A percentile compares a stretch with the other conserved stretches of the same genome.
These are phyloP conservation scores for Lachancea quebecensis DNA, from an alignment of 805 yeast genomes.

Conservation along the genomic window DNA sequence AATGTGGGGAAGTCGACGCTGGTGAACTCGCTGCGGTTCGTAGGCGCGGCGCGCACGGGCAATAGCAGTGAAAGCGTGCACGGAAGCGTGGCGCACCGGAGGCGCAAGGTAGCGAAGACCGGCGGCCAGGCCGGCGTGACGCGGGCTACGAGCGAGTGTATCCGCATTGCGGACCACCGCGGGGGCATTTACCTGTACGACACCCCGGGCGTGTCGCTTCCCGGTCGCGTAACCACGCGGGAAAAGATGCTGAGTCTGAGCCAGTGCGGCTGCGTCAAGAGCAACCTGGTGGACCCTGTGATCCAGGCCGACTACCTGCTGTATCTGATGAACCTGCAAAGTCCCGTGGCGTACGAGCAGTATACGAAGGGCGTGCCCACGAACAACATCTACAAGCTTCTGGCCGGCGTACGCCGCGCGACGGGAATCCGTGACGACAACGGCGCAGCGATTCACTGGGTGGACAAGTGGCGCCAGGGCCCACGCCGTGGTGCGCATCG, in stretches of 20 bases:
- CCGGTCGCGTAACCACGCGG: conserved; percentile 51
- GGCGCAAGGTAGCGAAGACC: conserved; percentile 67
- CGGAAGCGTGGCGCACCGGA: conserved; percentile 16
- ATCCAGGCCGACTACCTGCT: conserved; percentile 81
- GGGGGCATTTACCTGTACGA: conserved; percentile 73
- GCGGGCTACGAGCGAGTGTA: conserved; percentile 64
- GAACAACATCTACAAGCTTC: conserved; percentile 55
- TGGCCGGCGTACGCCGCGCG: conserved; percentile 40
- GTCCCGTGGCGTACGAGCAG: conserved; percentile 12
- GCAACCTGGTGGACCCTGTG: conserved; percentile 69
- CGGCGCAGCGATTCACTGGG: conserved; percentile 60
- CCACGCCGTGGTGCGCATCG: conserved; percentile 21
- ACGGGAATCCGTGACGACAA: conserved; percentile 40
- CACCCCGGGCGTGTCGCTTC: conserved; percentile 89
- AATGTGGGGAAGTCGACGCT: conserved; percentile 94
- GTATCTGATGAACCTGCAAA: conserved; percentile 62
- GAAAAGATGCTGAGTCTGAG: conserved; percentile 71
- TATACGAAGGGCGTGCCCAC: conserved; percentile 46
- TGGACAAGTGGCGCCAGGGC: conserved; percentile 54
- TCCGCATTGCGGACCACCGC: conserved; percentile 45
- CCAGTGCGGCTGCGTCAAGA: conserved; percentile 67
- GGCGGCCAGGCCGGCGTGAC: conserved; percentile 93
- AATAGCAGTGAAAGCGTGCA: conserved; percentile 14
- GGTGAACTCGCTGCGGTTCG: conserved; percentile 62
- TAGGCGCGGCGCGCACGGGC: conserved; percentile 16